phyloP scores from a whole-genome alignment of 31 red algal genomes.

The Asparagopsis taxiformis region DNA sequence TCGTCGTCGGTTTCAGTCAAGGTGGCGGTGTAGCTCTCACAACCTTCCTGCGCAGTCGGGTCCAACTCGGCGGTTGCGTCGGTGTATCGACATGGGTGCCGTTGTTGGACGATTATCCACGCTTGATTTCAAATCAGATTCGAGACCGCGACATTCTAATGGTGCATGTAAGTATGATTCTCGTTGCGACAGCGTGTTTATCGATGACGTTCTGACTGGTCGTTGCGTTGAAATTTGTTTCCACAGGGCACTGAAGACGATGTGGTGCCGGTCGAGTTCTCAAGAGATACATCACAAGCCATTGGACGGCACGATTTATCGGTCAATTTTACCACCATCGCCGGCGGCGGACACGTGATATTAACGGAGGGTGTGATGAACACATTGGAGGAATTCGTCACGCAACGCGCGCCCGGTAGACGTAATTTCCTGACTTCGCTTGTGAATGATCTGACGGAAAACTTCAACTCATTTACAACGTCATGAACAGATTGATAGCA shows the following conservation, averaged over 20 bases:
- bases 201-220: too few relatives aligned
- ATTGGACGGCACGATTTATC: slow-evolving; percentile 7
- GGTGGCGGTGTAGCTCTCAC: slow-evolving; percentile 86
- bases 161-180: slow-evolving; percentile 48
- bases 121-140: slow-evolving; percentile 15
- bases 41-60: slow-evolving; percentile 38
- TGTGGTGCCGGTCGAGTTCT: slow-evolving; percentile 11
- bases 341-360: slow-evolving; percentile 28
- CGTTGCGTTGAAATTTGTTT: too few relatives aligned
- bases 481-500: too few relatives aligned
- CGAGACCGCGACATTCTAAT: background rate
- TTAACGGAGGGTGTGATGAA: slow-evolving; percentile 26
- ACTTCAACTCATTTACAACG: slow-evolving; percentile 11
- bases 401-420: slow-evolving; percentile 26
- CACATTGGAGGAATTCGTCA: slow-evolving; percentile 35
- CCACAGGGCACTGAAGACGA: slow-evolving; percentile 44
- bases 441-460: slow-evolving; percentile 40
- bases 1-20: slow-evolving; percentile 92
- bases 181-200: too few relatives aligned
- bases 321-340: slow-evolving; percentile 35
- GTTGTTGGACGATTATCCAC: slow-evolving; percentile 21
- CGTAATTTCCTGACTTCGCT: slow-evolving; percentile 22
- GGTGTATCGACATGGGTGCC: slow-evolving; percentile 71
- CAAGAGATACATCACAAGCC: slow-evolving; percentile 2
- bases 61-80: slow-evolving; percentile 29